Conservation (phyloP, 2,329 filamentous ascomycete genomes). For the Colletotrichum sp. region DNA sequence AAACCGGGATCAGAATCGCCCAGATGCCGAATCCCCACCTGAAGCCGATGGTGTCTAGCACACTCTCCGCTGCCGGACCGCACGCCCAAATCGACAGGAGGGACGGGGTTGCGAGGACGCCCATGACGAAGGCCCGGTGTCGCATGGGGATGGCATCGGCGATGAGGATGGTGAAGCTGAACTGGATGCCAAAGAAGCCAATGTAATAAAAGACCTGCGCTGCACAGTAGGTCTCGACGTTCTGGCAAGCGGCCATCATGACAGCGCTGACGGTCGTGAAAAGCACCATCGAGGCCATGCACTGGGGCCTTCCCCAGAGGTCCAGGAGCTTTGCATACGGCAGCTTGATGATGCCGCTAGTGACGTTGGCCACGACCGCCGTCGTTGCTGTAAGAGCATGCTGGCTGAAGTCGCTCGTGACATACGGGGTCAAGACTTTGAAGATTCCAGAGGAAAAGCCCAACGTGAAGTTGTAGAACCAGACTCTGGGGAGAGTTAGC, state of each 20-base stretch:
- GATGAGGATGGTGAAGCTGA: not conserved
- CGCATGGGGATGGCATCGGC: not conserved
- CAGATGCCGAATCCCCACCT: not conserved
- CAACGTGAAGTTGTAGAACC: not conserved
- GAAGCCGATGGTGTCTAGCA: not conserved
- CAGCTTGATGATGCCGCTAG: not conserved
- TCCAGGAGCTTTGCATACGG: constrained; percentile 39
- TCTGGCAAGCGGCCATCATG: constrained; percentile 59
- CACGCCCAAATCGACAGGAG: not conserved
- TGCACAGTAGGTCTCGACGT: constrained; percentile 42
- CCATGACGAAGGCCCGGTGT: not conserved
- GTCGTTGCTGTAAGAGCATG: constrained; percentile 2
- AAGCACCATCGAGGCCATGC: constrained; percentile 33
- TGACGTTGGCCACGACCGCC: not conserved
- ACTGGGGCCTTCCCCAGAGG: constrained; percentile 39
- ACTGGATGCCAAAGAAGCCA: not conserved
- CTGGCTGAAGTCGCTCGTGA: not conserved
- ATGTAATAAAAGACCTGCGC: constrained; percentile 25
- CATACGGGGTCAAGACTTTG: not conserved
- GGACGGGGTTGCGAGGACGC: not conserved
- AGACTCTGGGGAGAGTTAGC: not conserved
- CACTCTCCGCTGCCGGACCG: not conserved
- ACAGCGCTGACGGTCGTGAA: constrained; percentile 49
- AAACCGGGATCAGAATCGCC: not conserved
- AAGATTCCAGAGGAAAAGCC: not conserved